phyloP scores from a whole-genome alignment of 768 basidiomycete genomes.

The Pulveroboletus sp. region DNA sequence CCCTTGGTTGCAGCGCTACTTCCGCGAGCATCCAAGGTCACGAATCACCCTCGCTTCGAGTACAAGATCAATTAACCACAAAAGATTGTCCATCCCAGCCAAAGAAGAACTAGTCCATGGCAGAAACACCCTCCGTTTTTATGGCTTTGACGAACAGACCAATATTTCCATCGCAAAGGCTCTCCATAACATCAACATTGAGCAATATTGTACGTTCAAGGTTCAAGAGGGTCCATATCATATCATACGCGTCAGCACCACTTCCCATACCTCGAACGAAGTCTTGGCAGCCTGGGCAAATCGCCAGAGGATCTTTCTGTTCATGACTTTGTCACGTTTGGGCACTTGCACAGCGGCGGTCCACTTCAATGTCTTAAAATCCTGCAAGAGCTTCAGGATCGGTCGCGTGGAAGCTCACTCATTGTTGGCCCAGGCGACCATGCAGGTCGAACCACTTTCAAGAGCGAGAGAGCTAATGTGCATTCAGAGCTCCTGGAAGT shows the following conservation, averaged over 20 bases:
- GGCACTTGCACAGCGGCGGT: conserved; percentile 41
- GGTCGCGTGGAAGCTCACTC: conserved; percentile 35
- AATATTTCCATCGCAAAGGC: conserved; percentile 9
- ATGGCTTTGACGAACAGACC: conserved; percentile 22
- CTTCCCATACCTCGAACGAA: conserved; percentile 38
- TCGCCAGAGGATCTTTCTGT: conserved; percentile 35
- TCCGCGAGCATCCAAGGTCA: conserved; percentile 3
- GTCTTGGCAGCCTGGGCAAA: conserved; percentile 39
- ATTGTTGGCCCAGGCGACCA: conserved; percentile 39
- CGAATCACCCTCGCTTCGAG: conserved; percentile 36
- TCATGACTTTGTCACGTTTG: conserved; percentile 43
- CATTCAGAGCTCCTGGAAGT: conserved; percentile 32
- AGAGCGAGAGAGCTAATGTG: conserved; percentile 17
- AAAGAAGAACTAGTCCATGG: conserved; percentile 15
- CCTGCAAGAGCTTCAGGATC: conserved; percentile 35
- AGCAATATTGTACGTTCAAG: conserved; percentile 25
- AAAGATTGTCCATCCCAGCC: conserved; percentile 12
- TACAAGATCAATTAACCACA: conserved; percentile 26
- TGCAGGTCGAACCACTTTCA: conserved; percentile 35
- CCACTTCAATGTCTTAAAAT: conserved; percentile 50
- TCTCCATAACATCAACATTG: conserved; percentile 13
- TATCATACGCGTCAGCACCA: conserved; percentile 31
- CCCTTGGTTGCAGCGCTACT: background rate
- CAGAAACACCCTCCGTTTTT: conserved; percentile 29
- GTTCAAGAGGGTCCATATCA: conserved; percentile 33